phyloP scores from a whole-genome alignment of 139 green algal species.

The Chlamydomonas incerta region DNA sequence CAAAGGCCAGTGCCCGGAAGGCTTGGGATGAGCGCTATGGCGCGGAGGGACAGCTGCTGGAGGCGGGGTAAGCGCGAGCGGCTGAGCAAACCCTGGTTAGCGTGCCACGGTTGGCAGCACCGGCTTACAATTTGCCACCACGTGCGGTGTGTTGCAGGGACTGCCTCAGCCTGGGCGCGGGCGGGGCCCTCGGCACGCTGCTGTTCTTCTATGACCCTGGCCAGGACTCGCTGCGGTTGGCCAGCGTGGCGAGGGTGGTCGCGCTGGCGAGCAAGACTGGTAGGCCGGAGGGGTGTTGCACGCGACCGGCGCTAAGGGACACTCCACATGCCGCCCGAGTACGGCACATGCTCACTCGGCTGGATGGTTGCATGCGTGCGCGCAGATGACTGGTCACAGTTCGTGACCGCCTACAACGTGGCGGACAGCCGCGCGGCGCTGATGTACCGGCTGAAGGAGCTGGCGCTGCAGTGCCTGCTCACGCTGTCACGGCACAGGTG shows the following conservation, averaged over 20 bases:
- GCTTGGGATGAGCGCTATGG: background rate
- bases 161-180: background rate
- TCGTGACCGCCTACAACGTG: slow-evolving; percentile 11
- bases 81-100: too few species aligned
- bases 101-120: too few species aligned
- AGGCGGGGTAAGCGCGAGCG: background rate
- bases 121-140: background rate
- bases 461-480: slow-evolving; percentile 17
- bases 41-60: background rate
- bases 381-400: background rate
- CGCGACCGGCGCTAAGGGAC: too few species aligned
- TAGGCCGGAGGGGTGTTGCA: background rate
- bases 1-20: background rate
- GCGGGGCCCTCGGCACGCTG: background rate
- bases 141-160: background rate
- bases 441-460: slow-evolving; percentile 29
- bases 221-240: background rate
- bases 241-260: background rate
- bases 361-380: background rate
- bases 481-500: slow-evolving; percentile 19
- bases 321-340: too few species aligned
- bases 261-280: background rate
- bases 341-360: too few species aligned
- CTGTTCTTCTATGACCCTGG: slow-evolving; percentile 5
- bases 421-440: background rate